Conservation (phyloP, 192 early-diverging fungal species). For the Jimgerdemannia lactiflua region DNA sequence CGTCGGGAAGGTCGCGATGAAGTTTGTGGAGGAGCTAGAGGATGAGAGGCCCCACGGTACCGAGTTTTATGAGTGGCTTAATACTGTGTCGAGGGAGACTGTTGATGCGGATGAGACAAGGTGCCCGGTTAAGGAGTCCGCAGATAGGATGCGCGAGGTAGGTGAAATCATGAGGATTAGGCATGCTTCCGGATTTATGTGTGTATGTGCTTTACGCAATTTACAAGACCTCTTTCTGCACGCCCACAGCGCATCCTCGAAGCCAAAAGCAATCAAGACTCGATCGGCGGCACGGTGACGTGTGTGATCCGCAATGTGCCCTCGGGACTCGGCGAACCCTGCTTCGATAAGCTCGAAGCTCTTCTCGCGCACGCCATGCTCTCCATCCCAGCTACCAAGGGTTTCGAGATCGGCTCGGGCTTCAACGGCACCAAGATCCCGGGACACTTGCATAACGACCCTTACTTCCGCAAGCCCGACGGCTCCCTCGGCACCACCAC, state of each 20-base stretch:
- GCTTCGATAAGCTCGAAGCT: constrained; percentile 98
- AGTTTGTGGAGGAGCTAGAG: constrained; percentile 48
- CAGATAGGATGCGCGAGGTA: constrained; percentile 81
- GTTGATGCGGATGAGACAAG: constrained; percentile 87
- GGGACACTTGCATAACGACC: constrained; percentile 93
- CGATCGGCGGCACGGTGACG: constrained; percentile 92
- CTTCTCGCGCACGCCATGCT: constrained; percentile 97
- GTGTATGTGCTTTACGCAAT: background rate
- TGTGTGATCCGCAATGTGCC: constrained; percentile 96
- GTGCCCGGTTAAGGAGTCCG: constrained; percentile 77
- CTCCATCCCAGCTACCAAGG: constrained; percentile 98
- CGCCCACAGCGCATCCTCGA: constrained; percentile 64
- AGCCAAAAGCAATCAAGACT: constrained; percentile 80
- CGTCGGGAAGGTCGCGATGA: constrained; percentile 81
- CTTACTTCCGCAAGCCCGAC: constrained; percentile 65
- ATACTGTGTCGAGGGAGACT: constrained; percentile 62
- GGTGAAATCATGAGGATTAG: background rate
- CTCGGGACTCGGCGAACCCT: constrained; percentile 92
- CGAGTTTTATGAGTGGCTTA: constrained; percentile 65
- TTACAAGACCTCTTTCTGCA: background rate
- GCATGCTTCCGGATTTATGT: too few species aligned
- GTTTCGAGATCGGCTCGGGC: constrained; percentile 96
- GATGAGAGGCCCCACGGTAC: constrained; percentile 38
- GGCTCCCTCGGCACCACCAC: constrained; percentile 80
- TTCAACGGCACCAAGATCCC: constrained; percentile 84